Conservation (phyloP, 805 yeast species). For the Saccharomycopsis babjevae region DNA sequence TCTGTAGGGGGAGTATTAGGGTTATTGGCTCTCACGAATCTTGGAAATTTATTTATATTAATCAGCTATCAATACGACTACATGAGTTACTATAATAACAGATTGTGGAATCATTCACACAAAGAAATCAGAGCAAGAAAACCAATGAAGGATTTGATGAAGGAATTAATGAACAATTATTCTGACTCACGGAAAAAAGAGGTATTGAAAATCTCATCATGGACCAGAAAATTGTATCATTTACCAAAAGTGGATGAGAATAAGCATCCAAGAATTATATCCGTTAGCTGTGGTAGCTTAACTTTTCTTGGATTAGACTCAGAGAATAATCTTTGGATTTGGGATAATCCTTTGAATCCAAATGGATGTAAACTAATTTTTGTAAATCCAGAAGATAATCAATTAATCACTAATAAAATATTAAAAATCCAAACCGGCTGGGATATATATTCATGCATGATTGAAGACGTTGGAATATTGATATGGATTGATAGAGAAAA, state of each 20-base stretch:
- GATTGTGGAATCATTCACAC: neutral
- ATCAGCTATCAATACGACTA: neutral
- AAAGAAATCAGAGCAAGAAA: neutral
- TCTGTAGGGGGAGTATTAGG: neutral
- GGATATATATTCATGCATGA: constrained; percentile 45
- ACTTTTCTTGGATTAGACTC: constrained; percentile 54
- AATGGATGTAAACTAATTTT: constrained; percentile 38
- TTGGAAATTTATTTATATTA: neutral
- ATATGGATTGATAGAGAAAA: constrained; percentile 43
- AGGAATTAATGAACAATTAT: neutral
- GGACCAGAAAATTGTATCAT: neutral
- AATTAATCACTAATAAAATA: constrained; percentile 1
- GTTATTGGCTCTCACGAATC: neutral
- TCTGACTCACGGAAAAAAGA: neutral
- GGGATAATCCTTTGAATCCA: constrained; percentile 41
- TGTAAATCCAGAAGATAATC: constrained; percentile 20
- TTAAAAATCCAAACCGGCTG: constrained; percentile 54
- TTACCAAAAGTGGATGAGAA: constrained; percentile 5
- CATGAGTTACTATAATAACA: neutral
- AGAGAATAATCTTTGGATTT: constrained; percentile 40
- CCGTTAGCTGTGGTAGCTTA: constrained; percentile 52
- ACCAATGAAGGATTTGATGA: neutral
- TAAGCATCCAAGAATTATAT: constrained; percentile 28
- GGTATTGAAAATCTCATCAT: neutral
- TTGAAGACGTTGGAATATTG: constrained; percentile 42